Conservation (phyloP, 805 yeast genomes). For the Huiozyma naganishii region DNA sequence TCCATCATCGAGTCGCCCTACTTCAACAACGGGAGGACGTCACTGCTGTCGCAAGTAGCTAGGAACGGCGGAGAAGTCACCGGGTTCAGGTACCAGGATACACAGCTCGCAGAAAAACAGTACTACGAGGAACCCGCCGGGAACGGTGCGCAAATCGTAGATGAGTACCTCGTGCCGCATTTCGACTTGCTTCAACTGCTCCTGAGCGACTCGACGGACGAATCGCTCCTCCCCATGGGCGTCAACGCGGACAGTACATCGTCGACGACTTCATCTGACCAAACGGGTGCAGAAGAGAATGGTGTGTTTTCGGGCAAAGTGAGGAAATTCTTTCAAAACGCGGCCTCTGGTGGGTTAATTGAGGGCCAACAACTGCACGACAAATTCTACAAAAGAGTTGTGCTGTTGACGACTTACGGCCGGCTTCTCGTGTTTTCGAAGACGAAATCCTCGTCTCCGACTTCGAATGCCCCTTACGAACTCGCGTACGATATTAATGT, state of each 20-base stretch:
- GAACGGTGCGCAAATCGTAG: constrained; percentile 11
- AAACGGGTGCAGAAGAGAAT: not conserved
- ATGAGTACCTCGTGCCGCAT: constrained; percentile 11
- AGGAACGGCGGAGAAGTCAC: constrained; percentile 35
- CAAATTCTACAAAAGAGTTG: constrained; percentile 35
- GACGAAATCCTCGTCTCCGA: constrained; percentile 27
- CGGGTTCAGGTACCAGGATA: constrained; percentile 30
- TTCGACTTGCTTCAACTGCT: constrained; percentile 4
- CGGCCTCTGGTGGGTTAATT: constrained; percentile 13
- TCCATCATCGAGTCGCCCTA: constrained; percentile 38
- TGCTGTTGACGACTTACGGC: constrained; percentile 53
- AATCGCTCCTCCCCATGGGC: not conserved
- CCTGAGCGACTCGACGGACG: not conserved
- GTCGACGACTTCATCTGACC: not conserved
- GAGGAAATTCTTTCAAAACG: constrained; percentile 21
- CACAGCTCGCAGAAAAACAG: constrained; percentile 21
- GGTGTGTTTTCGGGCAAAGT: constrained; percentile 16
- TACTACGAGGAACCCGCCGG: constrained; percentile 18
- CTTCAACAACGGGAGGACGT: constrained; percentile 23
- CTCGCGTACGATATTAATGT: constrained; percentile 45
- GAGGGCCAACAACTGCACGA: constrained; percentile 4
- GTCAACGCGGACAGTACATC: not conserved
- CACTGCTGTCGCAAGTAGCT: constrained; percentile 35
- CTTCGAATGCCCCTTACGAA: constrained; percentile 30
- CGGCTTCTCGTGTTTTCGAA: constrained; percentile 44